A percentile compares a stretch with the other conserved stretches of the same genome.
These are phyloP conservation scores for Artemisia tridentata DNA, from an alignment of 129 eudicot genomes.

Conservation along the genomic window DNA sequence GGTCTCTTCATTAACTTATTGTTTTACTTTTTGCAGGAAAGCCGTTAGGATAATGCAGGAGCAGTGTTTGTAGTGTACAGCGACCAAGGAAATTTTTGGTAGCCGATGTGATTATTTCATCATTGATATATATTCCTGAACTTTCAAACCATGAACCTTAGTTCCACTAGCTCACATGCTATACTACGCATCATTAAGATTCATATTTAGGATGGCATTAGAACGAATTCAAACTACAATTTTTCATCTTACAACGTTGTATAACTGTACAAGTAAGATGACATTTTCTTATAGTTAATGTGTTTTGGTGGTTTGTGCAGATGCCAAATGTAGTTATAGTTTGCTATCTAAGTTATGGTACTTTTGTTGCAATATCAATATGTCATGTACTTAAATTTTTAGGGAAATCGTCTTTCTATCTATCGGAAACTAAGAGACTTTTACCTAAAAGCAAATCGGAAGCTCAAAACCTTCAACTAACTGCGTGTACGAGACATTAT, in stretches of 20 bases:
- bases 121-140: slow-evolving; percentile 3
- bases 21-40: slow-evolving; percentile 36
- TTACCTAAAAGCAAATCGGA: too few species aligned
- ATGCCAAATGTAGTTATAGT: too few species aligned
- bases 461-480: too few species aligned
- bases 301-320: neutral
- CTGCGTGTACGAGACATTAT: too few species aligned
- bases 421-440: too few species aligned
- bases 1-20: slow-evolving; percentile 6
- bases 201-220: slow-evolving; percentile 14
- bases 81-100: slow-evolving; percentile 34
- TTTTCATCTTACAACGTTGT: slow-evolving; percentile 13
- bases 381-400: too few species aligned
- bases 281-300: neutral
- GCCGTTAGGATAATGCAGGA: slow-evolving; percentile 39
- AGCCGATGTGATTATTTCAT: slow-evolving; percentile 29
- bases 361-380: too few species aligned
- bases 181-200: neutral
- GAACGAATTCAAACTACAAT: slow-evolving; percentile 14
- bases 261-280: neutral
- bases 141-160: slow-evolving; percentile 20
- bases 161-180: slow-evolving; percentile 17
- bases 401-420: too few species aligned
- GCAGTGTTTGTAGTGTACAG: slow-evolving; percentile 44
- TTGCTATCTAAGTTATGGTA: too few species aligned